Evolutionary conservation across 2,329 filamentous ascomycete species (phyloP).

Genomic region (Xylaria sp.): DNA sequence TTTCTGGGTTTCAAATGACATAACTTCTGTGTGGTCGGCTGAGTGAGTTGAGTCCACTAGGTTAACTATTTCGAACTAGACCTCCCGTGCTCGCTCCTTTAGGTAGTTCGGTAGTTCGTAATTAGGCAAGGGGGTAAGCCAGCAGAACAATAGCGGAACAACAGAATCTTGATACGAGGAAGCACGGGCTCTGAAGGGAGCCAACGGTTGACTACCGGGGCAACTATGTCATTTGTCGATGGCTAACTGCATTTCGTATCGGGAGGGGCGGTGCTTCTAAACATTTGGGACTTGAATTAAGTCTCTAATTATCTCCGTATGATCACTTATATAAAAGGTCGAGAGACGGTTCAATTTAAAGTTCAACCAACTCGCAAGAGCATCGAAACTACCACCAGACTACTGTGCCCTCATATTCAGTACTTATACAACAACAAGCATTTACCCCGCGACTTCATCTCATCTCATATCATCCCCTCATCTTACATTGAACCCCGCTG

Average conservation of each 20-base stretch:
- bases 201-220: not conserved
- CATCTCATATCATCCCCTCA: no score
- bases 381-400: conserved; percentile 4
- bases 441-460: not conserved
- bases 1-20: not conserved
- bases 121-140: conserved; percentile 13
- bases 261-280: not conserved
- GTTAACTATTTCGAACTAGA: not conserved
- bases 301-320: not conserved
- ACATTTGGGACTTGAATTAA: not conserved
- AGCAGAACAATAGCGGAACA: conserved; percentile 4
- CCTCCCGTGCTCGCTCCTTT: not conserved
- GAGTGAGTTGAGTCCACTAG: not conserved
- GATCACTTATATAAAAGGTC: conserved; percentile 9
- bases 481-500: not conserved
- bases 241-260: conserved; percentile 21
- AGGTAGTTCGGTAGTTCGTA: conserved; percentile 11
- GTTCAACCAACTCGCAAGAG: conserved; percentile 21
- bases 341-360: conserved; percentile 1
- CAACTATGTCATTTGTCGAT: not conserved
- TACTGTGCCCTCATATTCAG: not conserved
- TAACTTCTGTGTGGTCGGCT: not conserved
- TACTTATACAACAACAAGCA: no score
- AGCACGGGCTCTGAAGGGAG: conserved; percentile 21
- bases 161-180: conserved; percentile 18